A percentile compares a stretch with the other conserved stretches of the same genome.
These are phyloP conservation scores for Cicer chorassanicum DNA, from an alignment of 306 rosid species.

Conservation along the genomic window DNA sequence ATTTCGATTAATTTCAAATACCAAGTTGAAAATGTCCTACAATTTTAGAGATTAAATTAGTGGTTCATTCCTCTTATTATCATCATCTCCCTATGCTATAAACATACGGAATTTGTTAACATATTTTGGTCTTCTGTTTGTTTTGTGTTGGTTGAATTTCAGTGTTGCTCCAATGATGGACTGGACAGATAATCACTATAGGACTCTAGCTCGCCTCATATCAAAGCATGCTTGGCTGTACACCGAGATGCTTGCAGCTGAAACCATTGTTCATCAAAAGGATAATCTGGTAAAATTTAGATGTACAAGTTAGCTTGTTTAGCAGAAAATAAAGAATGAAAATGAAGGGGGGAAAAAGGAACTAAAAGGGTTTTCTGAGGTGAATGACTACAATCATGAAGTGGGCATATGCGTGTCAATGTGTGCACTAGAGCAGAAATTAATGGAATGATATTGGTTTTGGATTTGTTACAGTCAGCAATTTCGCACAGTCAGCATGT, in stretches of 20 bases:
- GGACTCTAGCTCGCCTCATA: slow-evolving; percentile 85
- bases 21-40: background rate
- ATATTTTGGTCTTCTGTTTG: slow-evolving; percentile 17
- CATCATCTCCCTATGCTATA: background rate
- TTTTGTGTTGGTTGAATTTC: slow-evolving; percentile 39
- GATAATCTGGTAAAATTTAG: slow-evolving; percentile 77
- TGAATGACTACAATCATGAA: slow-evolving; percentile 23
- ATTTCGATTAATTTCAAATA: background rate
- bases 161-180: slow-evolving; percentile 99
- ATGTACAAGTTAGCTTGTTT: slow-evolving; percentile 32
- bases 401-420: background rate
- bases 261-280: slow-evolving; percentile 83
- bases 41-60: background rate
- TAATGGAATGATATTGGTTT: background rate
- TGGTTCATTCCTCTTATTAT: background rate
- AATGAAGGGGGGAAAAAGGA: background rate
- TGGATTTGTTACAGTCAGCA: too few species aligned
- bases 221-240: slow-evolving; percentile 94
- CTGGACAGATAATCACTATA: slow-evolving; percentile 89
- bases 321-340: background rate
- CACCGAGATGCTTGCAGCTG: slow-evolving; percentile 94
- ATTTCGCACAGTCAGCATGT: too few species aligned
- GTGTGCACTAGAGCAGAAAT: slow-evolving; percentile 17
- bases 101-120: slow-evolving; percentile 18
- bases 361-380: slow-evolving; percentile 8